A percentile compares a stretch with the other conserved stretches of the same genome.
Evolutionary conservation across 306 rosid species (phyloP).

Genomic region (Neltuma alba): DNA sequence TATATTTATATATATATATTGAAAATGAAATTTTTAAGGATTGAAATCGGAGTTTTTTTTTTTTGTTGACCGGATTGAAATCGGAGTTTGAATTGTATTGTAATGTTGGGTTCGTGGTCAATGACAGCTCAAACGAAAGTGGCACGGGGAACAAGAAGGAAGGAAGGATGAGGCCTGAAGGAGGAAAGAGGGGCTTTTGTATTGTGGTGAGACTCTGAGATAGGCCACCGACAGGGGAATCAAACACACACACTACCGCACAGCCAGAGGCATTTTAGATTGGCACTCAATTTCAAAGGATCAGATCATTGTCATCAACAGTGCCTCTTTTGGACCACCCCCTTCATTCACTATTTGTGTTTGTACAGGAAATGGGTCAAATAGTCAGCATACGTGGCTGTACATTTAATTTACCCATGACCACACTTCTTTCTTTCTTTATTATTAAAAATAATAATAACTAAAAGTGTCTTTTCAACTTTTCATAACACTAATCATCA

Average conservation of each 20-base stretch:
- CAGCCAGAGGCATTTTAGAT: not conserved
- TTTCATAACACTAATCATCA: not conserved
- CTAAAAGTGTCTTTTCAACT: too few relatives aligned
- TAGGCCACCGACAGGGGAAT: slow-evolving; percentile 38
- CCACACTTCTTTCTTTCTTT: too few relatives aligned
- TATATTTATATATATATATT: not conserved
- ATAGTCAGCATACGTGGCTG: slow-evolving; percentile 29
- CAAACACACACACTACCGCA: not conserved
- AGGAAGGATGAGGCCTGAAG: not conserved
- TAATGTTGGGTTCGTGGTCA: not conserved
- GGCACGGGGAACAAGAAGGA: not conserved
- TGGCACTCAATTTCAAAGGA: slow-evolving; percentile 4
- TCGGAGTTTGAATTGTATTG: not conserved
- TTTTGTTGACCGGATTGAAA: too few relatives aligned
- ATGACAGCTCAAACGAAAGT: slow-evolving; percentile 12
- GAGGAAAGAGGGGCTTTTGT: too few relatives aligned
- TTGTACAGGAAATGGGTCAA: slow-evolving; percentile 26
- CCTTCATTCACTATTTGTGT: too few relatives aligned
- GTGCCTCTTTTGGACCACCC: not conserved
- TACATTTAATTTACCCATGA: not conserved
- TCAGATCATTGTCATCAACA: slow-evolving; percentile 19
- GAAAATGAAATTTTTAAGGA: too few relatives aligned
- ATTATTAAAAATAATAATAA: too few relatives aligned
- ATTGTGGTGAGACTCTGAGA: too few relatives aligned
- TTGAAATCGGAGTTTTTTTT: too few relatives aligned